A percentile compares a stretch with the other conserved stretches of the same genome.
These are phyloP conservation scores for Ganoderma lingzhi DNA, from an alignment of 1,284 basidiomycete genomes.

Conservation along the genomic window DNA sequence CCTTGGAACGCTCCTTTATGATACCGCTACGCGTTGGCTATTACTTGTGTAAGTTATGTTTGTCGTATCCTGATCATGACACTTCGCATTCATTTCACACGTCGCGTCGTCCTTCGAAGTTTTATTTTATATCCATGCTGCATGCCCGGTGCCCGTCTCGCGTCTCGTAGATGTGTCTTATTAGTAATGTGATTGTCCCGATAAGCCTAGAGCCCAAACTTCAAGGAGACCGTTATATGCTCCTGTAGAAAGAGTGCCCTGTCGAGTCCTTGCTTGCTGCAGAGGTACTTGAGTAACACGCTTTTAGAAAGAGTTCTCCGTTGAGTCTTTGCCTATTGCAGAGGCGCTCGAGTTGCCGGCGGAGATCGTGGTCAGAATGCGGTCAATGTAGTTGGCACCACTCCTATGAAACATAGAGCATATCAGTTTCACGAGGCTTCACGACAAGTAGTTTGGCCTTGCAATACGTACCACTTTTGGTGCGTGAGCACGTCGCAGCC, in stretches of 20 bases:
- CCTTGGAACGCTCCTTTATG: constrained; percentile 17
- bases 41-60: constrained; percentile 7
- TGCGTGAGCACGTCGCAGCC: constrained; percentile 80
- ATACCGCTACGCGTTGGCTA: constrained; percentile 13
- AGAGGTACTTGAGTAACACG: constrained; percentile 35
- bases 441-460: constrained; percentile 4
- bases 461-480: constrained; percentile 10
- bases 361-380: constrained; percentile 79
- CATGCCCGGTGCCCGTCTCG: background rate
- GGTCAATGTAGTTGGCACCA: constrained; percentile 88
- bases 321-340: constrained; percentile 83
- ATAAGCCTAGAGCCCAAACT: constrained; percentile 10
- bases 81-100: background rate
- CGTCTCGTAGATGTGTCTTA: constrained; percentile 17
- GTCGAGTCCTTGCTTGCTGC: constrained; percentile 82
- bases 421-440: constrained; percentile 4
- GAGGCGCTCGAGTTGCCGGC: constrained; percentile 87
- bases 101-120: background rate
- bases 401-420: constrained; percentile 57
- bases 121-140: background rate
- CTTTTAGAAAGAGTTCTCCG: constrained; percentile 80
- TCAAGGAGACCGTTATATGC: constrained; percentile 4
- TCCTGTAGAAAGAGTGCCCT: constrained; percentile 76
- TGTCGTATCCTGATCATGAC: constrained; percentile 2
- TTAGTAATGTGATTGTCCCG: constrained; percentile 6